phyloP scores from a whole-genome alignment of 176 grass and related monocot species.

The Paspalum vaginatum region DNA sequence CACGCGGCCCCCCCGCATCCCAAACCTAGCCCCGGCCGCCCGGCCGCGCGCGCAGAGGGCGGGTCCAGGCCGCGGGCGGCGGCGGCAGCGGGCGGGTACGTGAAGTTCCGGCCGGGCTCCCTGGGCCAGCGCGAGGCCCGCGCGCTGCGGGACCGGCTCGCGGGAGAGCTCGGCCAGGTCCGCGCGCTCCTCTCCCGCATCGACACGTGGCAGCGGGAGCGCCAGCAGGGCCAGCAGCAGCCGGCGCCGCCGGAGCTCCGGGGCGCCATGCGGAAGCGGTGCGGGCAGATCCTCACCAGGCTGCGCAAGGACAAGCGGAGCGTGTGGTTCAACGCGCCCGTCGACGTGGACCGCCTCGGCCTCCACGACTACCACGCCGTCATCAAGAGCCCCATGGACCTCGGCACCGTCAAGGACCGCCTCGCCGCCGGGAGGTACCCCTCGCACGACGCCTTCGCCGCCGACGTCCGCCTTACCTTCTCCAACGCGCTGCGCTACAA shows the following conservation, averaged over 20 bases:
- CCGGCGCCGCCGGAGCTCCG: conserved; percentile 34
- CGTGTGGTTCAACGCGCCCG: conserved; percentile 88
- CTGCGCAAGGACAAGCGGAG: conserved; percentile 89
- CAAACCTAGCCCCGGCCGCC: conserved; percentile 59
- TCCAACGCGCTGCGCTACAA: conserved; percentile 88
- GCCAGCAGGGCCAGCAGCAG: background rate
- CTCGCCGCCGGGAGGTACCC: conserved; percentile 59
- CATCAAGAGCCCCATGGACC: conserved; percentile 88
- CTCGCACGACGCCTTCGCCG: conserved; percentile 62
- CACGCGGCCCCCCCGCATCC: conserved; percentile 45
- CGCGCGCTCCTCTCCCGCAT: conserved; percentile 68
- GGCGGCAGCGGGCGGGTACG: background rate
- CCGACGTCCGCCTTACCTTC: conserved; percentile 81
- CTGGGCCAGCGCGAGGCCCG: conserved; percentile 49
- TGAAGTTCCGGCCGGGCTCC: conserved; percentile 43
- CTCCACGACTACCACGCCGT: conserved; percentile 84
- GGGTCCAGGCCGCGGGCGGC: conserved; percentile 15
- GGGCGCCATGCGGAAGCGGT: conserved; percentile 64
- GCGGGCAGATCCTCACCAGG: conserved; percentile 67
- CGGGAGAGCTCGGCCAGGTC: conserved; percentile 77
- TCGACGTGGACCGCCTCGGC: conserved; percentile 65
- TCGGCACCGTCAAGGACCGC: conserved; percentile 66
- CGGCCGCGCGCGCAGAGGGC: conserved; percentile 34
- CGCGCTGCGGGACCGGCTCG: conserved; percentile 64
- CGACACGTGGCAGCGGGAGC: conserved; percentile 57